Base-by-base conservation (phyloP, 1,284 basidiomycete species). In the Termitomyces sp. region DNA sequence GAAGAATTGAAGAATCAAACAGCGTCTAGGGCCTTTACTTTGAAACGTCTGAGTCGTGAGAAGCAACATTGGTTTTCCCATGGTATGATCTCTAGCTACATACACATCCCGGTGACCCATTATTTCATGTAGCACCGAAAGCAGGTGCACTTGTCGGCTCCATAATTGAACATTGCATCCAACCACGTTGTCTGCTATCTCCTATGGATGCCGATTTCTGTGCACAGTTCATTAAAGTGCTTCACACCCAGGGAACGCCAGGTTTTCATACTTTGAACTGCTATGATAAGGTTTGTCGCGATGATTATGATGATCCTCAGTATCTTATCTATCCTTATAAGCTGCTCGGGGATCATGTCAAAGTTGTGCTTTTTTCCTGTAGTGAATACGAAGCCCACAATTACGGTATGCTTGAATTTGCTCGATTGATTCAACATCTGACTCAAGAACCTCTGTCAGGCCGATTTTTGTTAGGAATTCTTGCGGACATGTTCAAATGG, bases 191-290 rank as follows among this genome's bases (percentile, higher is more conserved):
- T 56, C 77, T 97, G 38, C 75, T 98, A 13, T 96, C 95, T 0
- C 94, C 95, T 0, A 92, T 94, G 80, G 97, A 99, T 69, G 97
- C 97, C 9, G 88, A 96, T 53, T 99, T 89, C 62, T 93, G 94
- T 56, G 90, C 92, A 7, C 89, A 92, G 62, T 91, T 99, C 65
- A 88, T 99, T 66, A 90, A 90, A 63, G 78, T 88, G 6, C 77
- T 97, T 50, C 96, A 99, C 65, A 80, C 82, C 19, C 83, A 90
- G 64, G 94, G 92, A 12, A 93, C 94, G 0, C 83, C 86, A 10
- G 88, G 89, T 4, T 98, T 98, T 68, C 86, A 89, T 31, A 94
- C 94, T 0, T 70, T 97, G 9, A 82, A 84, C 64, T 86, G 88
- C 49, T 98, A 96, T 67, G 88, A 97, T 70, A 89, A 84, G 74